These are phyloP conservation scores for Aspergillus sp. DNA, from an alignment of 2,329 filamentous ascomycete species.

Conservation along the genomic window DNA sequence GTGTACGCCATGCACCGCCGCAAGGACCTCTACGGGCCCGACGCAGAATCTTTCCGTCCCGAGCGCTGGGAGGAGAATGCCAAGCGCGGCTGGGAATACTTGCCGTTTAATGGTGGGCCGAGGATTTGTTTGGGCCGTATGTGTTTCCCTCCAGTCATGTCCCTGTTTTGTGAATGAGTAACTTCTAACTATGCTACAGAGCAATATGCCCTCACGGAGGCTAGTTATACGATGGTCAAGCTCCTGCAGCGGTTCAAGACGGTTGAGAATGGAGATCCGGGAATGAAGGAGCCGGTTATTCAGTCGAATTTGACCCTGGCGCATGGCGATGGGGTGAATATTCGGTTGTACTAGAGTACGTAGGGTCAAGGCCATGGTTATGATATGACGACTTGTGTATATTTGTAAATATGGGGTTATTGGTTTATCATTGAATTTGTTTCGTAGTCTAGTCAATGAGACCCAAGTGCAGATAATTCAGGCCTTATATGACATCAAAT, in stretches of 20 bases:
- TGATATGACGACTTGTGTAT: conserved; percentile 1
- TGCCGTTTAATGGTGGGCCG: conserved; percentile 46
- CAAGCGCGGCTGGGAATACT: conserved; percentile 42
- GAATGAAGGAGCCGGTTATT: conserved; percentile 35
- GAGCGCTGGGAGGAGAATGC: conserved; percentile 54
- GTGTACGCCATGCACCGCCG: conserved; percentile 76
- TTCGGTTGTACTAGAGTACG: conserved; percentile 30
- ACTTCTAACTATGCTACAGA: conserved; percentile 28
- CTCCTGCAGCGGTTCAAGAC: conserved; percentile 44
- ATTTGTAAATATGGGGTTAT: not conserved
- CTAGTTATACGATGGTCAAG: conserved; percentile 44
- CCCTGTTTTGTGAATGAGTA: not conserved
- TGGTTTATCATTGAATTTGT: conserved; percentile 18
- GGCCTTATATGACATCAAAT: not conserved
- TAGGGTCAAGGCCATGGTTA: not conserved
- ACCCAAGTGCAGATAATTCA: conserved; percentile 48
- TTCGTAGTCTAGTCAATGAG: conserved; percentile 47
- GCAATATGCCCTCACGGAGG: conserved; percentile 49
- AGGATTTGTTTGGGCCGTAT: conserved; percentile 47
- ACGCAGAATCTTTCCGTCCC: conserved; percentile 52
- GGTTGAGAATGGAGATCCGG: conserved; percentile 41
- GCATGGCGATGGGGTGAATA: conserved; percentile 36
- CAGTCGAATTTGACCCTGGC: conserved; percentile 37
- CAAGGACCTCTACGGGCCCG: conserved; percentile 50
- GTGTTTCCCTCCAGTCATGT: conserved; percentile 17